These are phyloP conservation scores for Przewalskia tangutica DNA, from an alignment of 257 asterid genomes.

Conservation along the genomic window DNA sequence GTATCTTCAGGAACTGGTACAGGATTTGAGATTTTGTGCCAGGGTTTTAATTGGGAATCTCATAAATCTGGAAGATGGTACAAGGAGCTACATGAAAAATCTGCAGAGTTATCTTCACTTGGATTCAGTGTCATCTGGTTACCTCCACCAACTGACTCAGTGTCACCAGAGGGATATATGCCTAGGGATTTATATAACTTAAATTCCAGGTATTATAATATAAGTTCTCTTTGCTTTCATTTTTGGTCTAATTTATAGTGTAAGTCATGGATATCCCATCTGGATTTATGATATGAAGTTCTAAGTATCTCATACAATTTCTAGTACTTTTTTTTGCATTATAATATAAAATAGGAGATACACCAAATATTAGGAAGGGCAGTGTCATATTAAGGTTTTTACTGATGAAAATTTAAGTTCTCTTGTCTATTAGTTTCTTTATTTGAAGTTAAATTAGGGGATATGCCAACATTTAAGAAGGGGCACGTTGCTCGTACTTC, in stretches of 20 bases:
- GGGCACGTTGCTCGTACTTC: background rate
- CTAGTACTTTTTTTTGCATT: background rate
- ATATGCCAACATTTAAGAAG: background rate
- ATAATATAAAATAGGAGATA: background rate
- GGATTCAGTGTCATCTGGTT: conserved; percentile 92
- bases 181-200: conserved; percentile 85
- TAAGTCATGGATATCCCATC: background rate
- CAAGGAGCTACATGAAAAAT: conserved; percentile 58
- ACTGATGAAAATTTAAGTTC: background rate
- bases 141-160: conserved; percentile 98
- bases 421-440: background rate
- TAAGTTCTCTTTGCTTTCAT: background rate
- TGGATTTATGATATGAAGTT: background rate
- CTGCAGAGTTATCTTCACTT: conserved; percentile 57
- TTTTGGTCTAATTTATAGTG: background rate
- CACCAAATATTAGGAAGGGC: background rate
- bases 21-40: conserved; percentile 81
- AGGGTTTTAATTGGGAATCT: conserved; percentile 98
- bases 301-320: background rate
- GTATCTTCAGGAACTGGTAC: conserved; percentile 82
- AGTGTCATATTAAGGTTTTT: background rate
- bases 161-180: conserved; percentile 98
- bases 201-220: conserved; percentile 64
- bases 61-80: conserved; percentile 94
- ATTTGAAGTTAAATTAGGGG: background rate